phyloP scores from a whole-genome alignment of 148 eudicot genomes.

The Vaccinium darrowii region DNA sequence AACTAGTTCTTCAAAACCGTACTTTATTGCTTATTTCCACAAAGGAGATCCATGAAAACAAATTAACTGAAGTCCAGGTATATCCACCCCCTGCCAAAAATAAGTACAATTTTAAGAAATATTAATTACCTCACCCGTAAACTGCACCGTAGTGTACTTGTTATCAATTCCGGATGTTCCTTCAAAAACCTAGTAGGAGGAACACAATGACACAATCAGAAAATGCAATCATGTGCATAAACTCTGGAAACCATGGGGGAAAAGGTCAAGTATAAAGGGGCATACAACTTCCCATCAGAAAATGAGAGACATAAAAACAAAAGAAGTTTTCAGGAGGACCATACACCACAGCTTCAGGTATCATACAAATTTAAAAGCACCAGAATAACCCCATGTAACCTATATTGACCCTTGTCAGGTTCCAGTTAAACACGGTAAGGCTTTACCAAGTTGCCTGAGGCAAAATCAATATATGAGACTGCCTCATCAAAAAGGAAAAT shows the following conservation, averaged over 20 bases:
- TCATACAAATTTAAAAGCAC: not conserved
- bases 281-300: not conserved
- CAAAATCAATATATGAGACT: not conserved
- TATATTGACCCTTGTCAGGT: not conserved
- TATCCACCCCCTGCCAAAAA: not conserved
- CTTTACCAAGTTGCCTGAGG: not conserved
- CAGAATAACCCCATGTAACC: not conserved
- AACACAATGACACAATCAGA: not conserved
- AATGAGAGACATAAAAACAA: not conserved
- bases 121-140: constrained; percentile 89
- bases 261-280: not conserved
- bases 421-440: not conserved
- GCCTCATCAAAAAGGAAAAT: not conserved
- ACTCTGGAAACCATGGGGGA: not conserved
- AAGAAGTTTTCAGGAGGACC: not conserved
- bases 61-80: not conserved
- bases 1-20: not conserved
- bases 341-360: constrained; percentile 6
- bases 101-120: not conserved
- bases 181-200: constrained; percentile 78
- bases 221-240: not conserved
- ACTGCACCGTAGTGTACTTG: constrained; percentile 95
- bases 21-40: not conserved
- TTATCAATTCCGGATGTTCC: constrained; percentile 99
- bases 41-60: not conserved